A percentile compares a stretch with the other conserved stretches of the same genome.
phyloP scores from a whole-genome alignment of 2,329 filamentous ascomycete genomes.

The Ophiostoma populinum region DNA sequence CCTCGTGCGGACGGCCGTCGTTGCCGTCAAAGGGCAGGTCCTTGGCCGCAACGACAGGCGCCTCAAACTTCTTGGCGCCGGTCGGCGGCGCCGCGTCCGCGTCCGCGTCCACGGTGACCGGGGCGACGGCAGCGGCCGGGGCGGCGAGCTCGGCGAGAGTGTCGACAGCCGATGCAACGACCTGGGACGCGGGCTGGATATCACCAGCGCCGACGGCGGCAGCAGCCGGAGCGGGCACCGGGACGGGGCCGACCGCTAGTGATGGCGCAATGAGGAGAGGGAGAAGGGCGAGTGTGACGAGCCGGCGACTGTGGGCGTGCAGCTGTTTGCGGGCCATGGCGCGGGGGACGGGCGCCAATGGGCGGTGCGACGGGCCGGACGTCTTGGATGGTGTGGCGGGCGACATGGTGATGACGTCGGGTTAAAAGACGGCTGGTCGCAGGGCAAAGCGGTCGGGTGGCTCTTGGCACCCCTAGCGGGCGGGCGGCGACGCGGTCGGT shows the following conservation, averaged over 20 bases:
- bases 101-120: conserved; percentile 1
- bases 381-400: too few species aligned
- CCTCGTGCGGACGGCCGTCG: conserved; percentile 84
- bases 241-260: conserved; percentile 4
- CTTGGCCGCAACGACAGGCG: too few species aligned
- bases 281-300: conserved; percentile 8
- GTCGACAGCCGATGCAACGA: conserved; percentile 1
- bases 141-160: background rate
- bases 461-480: background rate
- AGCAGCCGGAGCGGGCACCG: conserved; percentile 1
- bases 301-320: conserved; percentile 4
- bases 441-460: background rate
- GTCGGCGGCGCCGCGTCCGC: too few species aligned
- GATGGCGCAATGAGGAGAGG: conserved; percentile 10
- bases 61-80: conserved; percentile 20
- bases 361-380: conserved; percentile 5
- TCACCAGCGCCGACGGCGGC: conserved; percentile 1
- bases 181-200: background rate
- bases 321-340: background rate
- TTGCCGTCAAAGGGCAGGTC: conserved; percentile 82
- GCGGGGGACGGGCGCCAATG: conserved; percentile 2
- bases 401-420: too few species aligned
- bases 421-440: background rate
- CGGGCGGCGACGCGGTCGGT: too few species aligned
- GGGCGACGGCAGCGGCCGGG: background rate